Conservation (phyloP, 2,329 filamentous ascomycete species). For the Ceratocystis cacaofunesta region DNA sequence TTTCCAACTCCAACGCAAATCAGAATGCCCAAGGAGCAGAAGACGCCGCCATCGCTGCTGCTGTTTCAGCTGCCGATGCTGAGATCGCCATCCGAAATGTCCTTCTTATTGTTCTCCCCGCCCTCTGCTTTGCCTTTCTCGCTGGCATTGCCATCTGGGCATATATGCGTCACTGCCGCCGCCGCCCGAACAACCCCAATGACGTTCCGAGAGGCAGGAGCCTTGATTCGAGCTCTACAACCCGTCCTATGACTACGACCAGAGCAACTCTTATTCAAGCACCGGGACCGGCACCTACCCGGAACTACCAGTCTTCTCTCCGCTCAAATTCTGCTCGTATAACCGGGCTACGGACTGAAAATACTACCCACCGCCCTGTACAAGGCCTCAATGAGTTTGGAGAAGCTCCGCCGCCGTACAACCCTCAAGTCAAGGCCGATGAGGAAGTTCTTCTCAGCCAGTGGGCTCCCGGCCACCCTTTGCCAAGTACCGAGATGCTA, state of each 20-base stretch:
- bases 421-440: slow-evolving; percentile 6
- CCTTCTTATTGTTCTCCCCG: neutral
- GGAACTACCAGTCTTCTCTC: neutral
- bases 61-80: neutral
- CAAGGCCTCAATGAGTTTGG: slow-evolving; percentile 9
- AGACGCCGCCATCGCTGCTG: neutral
- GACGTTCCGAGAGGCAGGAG: neutral
- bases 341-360: neutral
- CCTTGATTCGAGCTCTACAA: neutral
- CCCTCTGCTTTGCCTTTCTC: neutral
- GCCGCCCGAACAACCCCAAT: neutral
- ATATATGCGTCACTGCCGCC: neutral
- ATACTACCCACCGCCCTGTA: neutral
- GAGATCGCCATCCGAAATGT: slow-evolving; percentile 2
- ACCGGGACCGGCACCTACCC: neutral
- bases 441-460: slow-evolving; percentile 16
- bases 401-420: slow-evolving; percentile 10
- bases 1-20: neutral
- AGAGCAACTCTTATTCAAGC: neutral
- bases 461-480: slow-evolving; percentile 3
- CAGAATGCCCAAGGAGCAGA: neutral
- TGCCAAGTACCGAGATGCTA: slow-evolving; percentile 19
- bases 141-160: neutral
- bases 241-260: neutral
- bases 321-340: neutral